These are phyloP conservation scores for Candida ficus DNA, from an alignment of 805 yeast genomes.

Conservation along the genomic window DNA sequence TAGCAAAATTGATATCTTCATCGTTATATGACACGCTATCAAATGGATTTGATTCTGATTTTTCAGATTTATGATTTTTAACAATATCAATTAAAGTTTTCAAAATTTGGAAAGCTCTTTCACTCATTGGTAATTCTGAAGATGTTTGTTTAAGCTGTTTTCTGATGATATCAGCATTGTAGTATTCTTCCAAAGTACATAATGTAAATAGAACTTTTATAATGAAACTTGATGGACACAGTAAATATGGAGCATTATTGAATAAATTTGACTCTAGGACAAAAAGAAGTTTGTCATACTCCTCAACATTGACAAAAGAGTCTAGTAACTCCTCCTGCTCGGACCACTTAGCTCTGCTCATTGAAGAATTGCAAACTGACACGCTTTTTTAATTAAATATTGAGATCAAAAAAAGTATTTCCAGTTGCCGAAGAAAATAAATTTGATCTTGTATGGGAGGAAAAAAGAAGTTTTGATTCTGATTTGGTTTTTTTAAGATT, in stretches of 20 bases:
- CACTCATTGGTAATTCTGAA: constrained; percentile 26
- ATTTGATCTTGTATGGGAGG: too few relatives aligned
- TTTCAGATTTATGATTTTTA: constrained; percentile 2
- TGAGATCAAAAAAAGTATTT: too few relatives aligned
- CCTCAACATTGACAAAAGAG: constrained; percentile 23
- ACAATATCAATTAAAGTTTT: constrained; percentile 15
- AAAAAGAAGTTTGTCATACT: constrained; percentile 32
- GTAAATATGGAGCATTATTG: constrained; percentile 20
- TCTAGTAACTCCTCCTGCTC: constrained; percentile 16
- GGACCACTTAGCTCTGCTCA: constrained; percentile 3
- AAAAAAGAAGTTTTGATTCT: too few relatives aligned
- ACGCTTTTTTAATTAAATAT: too few relatives aligned
- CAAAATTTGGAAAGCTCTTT: constrained; percentile 31
- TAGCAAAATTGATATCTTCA: constrained; percentile 14
- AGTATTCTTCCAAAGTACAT: constrained; percentile 28
- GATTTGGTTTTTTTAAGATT: too few relatives aligned
- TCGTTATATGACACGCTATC: neutral
- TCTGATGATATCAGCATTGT: constrained; percentile 18
- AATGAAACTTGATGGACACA: constrained; percentile 30
- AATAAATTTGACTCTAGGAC: constrained; percentile 28
- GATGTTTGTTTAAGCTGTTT: constrained; percentile 23
- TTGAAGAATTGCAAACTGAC: neutral
- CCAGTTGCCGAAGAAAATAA: too few relatives aligned
- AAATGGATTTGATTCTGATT: constrained; percentile 3
- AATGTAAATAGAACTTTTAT: constrained; percentile 32